Conservation (phyloP, 2,329 filamentous ascomycete species). For the Mollisia scopiformis region DNA sequence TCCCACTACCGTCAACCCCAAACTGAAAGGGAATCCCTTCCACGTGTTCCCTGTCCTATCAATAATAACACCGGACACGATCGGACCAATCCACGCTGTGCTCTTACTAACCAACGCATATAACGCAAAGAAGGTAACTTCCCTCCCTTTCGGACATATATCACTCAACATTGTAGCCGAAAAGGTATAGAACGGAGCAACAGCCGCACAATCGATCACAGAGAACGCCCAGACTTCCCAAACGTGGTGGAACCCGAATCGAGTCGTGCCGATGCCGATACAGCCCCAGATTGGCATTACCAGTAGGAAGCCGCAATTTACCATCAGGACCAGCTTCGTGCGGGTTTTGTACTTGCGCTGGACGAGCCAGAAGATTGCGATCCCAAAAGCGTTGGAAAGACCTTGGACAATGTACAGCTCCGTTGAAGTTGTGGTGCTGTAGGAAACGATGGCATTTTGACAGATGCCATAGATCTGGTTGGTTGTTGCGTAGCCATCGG, state of each 20-base stretch:
- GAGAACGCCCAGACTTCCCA: slow-evolving; percentile 45
- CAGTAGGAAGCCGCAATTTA: slow-evolving; percentile 49
- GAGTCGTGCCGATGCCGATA: slow-evolving; percentile 47
- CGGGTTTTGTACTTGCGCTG: slow-evolving; percentile 61
- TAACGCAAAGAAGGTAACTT: slow-evolving; percentile 71
- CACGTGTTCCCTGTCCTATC: slow-evolving; percentile 6
- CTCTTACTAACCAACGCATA: slow-evolving; percentile 73
- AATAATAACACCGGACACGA: slow-evolving; percentile 65
- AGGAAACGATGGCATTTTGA: slow-evolving; percentile 66
- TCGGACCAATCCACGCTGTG: slow-evolving; percentile 67
- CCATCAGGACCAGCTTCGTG: slow-evolving; percentile 71
- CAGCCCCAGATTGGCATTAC: slow-evolving; percentile 47
- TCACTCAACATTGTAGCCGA: slow-evolving; percentile 15
- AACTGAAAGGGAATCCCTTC: slow-evolving; percentile 6
- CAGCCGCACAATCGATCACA: slow-evolving; percentile 8
- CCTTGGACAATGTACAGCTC: slow-evolving; percentile 70
- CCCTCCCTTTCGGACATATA: slow-evolving; percentile 41
- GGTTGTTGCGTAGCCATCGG: slow-evolving; percentile 69
- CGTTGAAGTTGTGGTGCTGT: slow-evolving; percentile 65
- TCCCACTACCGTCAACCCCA: slow-evolving; percentile 5
- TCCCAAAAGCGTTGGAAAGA: slow-evolving; percentile 62
- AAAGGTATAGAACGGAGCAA: slow-evolving; percentile 12
- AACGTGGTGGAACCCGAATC: slow-evolving; percentile 47
- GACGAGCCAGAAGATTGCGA: slow-evolving; percentile 62
- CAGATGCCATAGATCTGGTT: slow-evolving; percentile 68